These are phyloP conservation scores for Strigomonas culicis DNA, from an alignment of 208 protist genomes.

Conservation along the genomic window DNA sequence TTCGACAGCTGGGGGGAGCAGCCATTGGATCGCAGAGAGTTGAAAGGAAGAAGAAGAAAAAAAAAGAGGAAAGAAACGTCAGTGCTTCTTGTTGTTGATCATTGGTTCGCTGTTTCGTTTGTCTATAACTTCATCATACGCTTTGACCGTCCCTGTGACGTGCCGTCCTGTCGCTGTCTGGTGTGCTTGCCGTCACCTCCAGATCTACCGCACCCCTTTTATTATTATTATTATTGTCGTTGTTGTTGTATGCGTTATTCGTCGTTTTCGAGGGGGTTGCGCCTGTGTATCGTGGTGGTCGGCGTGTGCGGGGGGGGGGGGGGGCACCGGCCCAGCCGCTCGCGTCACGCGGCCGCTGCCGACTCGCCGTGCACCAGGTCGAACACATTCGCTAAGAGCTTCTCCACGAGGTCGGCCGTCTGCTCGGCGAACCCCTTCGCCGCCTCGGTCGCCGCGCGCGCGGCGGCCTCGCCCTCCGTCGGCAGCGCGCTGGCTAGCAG, in stretches of 20 bases:
- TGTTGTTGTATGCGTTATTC: too few species aligned
- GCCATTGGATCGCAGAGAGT: too few species aligned
- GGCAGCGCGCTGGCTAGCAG: slow-evolving; percentile 10
- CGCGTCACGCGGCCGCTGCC: too few species aligned
- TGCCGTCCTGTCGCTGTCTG: not conserved
- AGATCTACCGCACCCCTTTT: not conserved
- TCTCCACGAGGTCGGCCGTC: slow-evolving; percentile 70
- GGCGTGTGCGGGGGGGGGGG: too few species aligned
- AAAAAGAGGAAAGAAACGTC: slow-evolving; percentile 5
- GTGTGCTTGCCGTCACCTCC: not conserved
- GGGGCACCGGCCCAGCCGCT: too few species aligned
- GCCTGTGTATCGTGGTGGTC: too few species aligned
- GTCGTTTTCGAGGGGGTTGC: too few species aligned
- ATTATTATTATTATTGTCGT: too few species aligned
- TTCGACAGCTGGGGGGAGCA: not conserved
- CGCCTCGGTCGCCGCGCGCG: slow-evolving; percentile 10
- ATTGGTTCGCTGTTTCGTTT: slow-evolving; percentile 2
- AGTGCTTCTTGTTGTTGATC: not conserved
- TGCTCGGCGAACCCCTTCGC: slow-evolving; percentile 48
- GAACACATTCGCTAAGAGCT: slow-evolving; percentile 64
- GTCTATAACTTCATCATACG: not conserved
- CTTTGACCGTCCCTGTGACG: not conserved
- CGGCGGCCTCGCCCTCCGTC: slow-evolving; percentile 18
- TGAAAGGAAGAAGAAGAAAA: not conserved
- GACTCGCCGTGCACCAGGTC: too few species aligned